A percentile compares a stretch with the other conserved stretches of the same genome.
Evolutionary conservation across 139 green algal species (phyloP).

Genomic region (Marvania coccoides): DNA sequence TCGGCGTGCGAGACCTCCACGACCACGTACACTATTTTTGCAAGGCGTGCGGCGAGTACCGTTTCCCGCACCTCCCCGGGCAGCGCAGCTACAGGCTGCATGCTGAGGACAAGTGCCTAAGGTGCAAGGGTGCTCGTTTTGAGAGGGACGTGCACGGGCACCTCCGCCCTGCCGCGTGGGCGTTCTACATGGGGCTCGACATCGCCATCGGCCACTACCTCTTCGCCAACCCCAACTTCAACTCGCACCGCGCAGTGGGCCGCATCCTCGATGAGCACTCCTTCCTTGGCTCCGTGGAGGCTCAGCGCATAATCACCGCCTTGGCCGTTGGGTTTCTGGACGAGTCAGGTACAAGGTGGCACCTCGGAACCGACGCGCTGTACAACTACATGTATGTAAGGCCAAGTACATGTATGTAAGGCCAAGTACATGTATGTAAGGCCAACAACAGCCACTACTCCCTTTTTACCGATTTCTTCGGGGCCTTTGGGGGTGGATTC

Average conservation of each 20-base stretch:
- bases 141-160: background rate
- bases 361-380: background rate
- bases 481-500: background rate
- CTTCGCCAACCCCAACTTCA: background rate
- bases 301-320: no score
- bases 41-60: background rate
- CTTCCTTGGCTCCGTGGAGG: background rate
- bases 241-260: background rate
- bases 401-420: no score
- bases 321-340: no score
- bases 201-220: background rate
- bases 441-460: background rate
- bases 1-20: background rate
- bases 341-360: no score
- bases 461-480: background rate
- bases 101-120: background rate
- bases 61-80: background rate
- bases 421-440: background rate
- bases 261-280: background rate
- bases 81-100: no score
- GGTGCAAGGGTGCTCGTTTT: background rate
- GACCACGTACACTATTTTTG: background rate
- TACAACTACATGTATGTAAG: background rate
- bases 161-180: background rate
- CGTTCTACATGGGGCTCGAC: background rate